Evolutionary conservation across 495 filamentous ascomycete species (phyloP).

Genomic region (Penicillium coffeae): DNA sequence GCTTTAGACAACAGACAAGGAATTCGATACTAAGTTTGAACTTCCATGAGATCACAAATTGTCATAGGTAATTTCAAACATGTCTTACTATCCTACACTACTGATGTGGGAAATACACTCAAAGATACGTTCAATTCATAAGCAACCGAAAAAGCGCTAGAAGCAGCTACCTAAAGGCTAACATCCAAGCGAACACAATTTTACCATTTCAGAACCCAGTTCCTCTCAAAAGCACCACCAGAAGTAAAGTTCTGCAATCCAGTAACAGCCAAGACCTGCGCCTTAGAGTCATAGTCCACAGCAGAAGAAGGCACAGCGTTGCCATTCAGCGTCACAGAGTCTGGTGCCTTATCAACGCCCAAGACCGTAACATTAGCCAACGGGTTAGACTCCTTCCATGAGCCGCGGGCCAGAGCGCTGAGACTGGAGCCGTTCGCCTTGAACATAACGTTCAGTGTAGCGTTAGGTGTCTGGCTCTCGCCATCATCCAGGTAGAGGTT

Average conservation of each 20-base stretch:
- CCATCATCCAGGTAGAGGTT: slow-evolving; percentile 81
- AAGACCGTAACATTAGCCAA: slow-evolving; percentile 65
- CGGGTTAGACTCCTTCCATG: slow-evolving; percentile 56
- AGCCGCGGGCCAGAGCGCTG: slow-evolving; percentile 44
- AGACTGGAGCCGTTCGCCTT: slow-evolving; percentile 42
- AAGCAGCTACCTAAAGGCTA: neutral
- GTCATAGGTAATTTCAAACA: too few relatives aligned
- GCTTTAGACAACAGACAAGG: too few relatives aligned
- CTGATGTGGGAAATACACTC: too few relatives aligned
- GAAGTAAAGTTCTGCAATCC: slow-evolving; percentile 47
- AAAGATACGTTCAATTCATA: too few relatives aligned
- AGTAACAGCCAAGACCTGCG: slow-evolving; percentile 46
- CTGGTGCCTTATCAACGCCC: slow-evolving; percentile 48
- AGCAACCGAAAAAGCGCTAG: too few relatives aligned
- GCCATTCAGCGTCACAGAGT: slow-evolving; percentile 51
- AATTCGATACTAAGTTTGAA: too few relatives aligned
- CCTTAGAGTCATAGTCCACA: slow-evolving; percentile 48
- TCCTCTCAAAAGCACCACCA: slow-evolving; percentile 51
- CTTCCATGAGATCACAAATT: too few relatives aligned
- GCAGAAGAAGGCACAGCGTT: slow-evolving; percentile 28
- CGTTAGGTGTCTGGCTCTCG: slow-evolving; percentile 58
- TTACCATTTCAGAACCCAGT: slow-evolving; percentile 38
- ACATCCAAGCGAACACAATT: neutral
- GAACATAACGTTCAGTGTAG: slow-evolving; percentile 59
- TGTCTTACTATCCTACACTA: too few relatives aligned